A percentile compares a stretch with the other conserved stretches of the same genome.
Conservation (phyloP, 305 asterid genomes). For the Solanum aculeatissimum region DNA sequence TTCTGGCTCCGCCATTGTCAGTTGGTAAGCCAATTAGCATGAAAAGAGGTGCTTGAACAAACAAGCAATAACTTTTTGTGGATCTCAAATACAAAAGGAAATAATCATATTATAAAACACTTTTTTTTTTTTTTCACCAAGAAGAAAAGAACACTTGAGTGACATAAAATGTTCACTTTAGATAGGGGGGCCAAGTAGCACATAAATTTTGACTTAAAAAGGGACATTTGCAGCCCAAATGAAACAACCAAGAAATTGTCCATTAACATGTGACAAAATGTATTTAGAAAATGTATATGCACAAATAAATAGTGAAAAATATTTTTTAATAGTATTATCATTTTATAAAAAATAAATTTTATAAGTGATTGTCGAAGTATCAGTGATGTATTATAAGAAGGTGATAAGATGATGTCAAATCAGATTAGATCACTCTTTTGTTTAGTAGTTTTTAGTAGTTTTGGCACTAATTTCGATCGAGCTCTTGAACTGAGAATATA, state of each 20-base stretch:
- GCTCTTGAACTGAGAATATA: background rate
- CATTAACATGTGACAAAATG: background rate
- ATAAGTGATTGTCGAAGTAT: background rate
- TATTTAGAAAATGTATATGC: background rate
- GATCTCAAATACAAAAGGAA: background rate
- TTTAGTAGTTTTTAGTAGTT: too few species aligned
- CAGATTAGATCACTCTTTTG: too few species aligned
- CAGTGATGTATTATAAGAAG: background rate
- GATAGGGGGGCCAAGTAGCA: constrained; percentile 1
- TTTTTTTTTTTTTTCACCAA: background rate
- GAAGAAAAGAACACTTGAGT: background rate
- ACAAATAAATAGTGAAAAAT: background rate
- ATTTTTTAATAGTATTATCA: background rate
- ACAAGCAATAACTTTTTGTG: background rate
- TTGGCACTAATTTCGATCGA: background rate
- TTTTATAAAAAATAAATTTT: background rate
- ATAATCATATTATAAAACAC: background rate
- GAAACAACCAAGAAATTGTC: constrained; percentile 16
- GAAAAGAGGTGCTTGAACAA: background rate
- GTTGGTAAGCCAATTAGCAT: background rate
- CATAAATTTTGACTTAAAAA: constrained; percentile 5
- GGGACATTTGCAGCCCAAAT: background rate
- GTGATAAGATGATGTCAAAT: background rate
- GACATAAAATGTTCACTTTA: background rate
- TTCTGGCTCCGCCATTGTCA: rapidly evolving